Base-by-base conservation (phyloP, 257 asterid genomes). In the Leptodermis oblonga region DNA sequence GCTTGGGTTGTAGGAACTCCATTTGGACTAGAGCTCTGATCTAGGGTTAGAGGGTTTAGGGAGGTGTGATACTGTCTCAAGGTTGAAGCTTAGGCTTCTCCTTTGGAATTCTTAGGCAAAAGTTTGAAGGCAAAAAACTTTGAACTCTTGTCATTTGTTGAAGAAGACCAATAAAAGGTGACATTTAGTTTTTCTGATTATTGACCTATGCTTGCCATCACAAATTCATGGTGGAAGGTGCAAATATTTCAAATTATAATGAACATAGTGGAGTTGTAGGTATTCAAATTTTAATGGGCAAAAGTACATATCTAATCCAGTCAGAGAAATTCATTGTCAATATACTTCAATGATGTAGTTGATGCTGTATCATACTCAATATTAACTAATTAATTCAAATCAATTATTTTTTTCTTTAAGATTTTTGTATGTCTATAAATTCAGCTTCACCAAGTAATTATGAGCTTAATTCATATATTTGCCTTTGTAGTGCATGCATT, bases 401-500 rank as follows among this genome's bases (percentile, higher is more conserved):
- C n/a, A 51, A 49, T 26, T 37, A 22, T 7, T 6, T 65, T 14
- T 22, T 31, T 25, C 7, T 26, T 54, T 18, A 33, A n/a, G n/a
- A n/a, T n/a, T n/a, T n/a, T n/a, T n/a, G n/a, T 9, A 25, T 22
- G 10, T 45, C 37, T 53, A 42, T 59, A 18, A 28, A 42, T 51
- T 67, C 13, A 22, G 45, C 68, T 53, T 41, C 1, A 17, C 45
- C 5, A 34, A 39, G 49, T 22, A 25, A 17, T 10, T 34, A 18
- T 18, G 62, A 33, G 66, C 76, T 62, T 33, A 52, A 17, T 20
- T 60, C 62, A 64, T 67, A 20, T 61, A 43, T 79, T 77, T 72
- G 69, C 62, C 64, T 83, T 74, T 85, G 89, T 77, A 91, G 99
- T 94, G 79, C 96, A 91, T 84, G 88, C 99, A 70, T 80, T 94